Conservation (phyloP, 352 stramenopile species). For the Sclerospora graminicola region DNA sequence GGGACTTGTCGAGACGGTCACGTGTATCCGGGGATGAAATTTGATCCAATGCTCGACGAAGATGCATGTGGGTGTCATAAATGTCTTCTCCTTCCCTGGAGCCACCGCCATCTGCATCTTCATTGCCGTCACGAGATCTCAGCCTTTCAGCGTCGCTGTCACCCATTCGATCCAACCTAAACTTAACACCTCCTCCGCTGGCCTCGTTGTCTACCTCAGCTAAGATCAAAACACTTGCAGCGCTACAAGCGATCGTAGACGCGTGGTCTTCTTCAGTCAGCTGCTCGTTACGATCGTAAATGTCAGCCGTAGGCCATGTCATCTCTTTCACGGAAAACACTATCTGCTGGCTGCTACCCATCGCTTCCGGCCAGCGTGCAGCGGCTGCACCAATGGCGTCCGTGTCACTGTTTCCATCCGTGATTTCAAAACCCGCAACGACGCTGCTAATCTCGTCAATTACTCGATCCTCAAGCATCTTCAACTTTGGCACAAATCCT, state of each 20-base stretch:
- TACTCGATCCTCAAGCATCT: constrained; percentile 60
- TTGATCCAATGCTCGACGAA: constrained; percentile 46
- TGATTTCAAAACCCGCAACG: constrained; percentile 52
- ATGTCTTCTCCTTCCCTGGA: constrained; percentile 21
- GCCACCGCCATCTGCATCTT: too few species aligned
- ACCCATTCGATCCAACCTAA: constrained; percentile 40
- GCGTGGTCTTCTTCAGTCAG: constrained; percentile 14
- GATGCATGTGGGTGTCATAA: constrained; percentile 62
- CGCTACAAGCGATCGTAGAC: constrained; percentile 21
- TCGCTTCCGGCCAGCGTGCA: constrained; percentile 15
- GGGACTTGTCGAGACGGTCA: constrained; percentile 67
- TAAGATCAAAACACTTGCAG: constrained; percentile 46
- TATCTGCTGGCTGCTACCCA: constrained; percentile 43
- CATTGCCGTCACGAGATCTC: constrained; percentile 1
- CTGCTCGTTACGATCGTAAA: constrained; percentile 9
- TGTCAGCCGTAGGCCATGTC: constrained; percentile 48
- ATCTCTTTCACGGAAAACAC: constrained; percentile 73
- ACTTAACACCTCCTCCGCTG: constrained; percentile 54
- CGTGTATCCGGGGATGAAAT: constrained; percentile 57
- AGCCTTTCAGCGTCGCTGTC: constrained; percentile 4
- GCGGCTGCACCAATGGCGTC: constrained; percentile 9
- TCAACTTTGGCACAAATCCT: constrained; percentile 39
- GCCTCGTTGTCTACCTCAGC: constrained; percentile 56
- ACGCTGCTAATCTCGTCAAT: constrained; percentile 60
- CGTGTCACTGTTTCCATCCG: constrained; percentile 14